phyloP scores from a whole-genome alignment of 23 red algal genomes.

The Rhodosorus marinus region DNA sequence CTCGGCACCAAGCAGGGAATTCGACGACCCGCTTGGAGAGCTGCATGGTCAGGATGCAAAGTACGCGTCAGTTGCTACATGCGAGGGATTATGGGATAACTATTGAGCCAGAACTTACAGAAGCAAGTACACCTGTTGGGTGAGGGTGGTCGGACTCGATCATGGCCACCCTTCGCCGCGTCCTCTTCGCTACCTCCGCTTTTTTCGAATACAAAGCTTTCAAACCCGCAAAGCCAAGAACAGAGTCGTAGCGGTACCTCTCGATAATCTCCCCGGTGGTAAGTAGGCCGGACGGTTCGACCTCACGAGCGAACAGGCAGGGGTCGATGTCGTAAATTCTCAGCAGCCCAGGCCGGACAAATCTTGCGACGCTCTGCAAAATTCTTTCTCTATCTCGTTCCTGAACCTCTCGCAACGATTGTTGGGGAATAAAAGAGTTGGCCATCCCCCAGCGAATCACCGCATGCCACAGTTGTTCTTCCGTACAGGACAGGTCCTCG shows the following conservation, averaged over 20 bases:
- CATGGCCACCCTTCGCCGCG: background rate
- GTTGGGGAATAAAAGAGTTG: background rate
- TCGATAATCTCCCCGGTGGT: background rate
- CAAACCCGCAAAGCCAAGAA: too few relatives aligned
- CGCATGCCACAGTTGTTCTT: background rate
- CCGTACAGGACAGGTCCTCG: background rate
- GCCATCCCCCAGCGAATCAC: background rate
- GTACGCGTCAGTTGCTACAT: too few relatives aligned
- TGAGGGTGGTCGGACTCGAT: background rate
- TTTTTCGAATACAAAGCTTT: background rate
- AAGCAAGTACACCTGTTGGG: background rate
- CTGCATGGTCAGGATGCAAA: too few relatives aligned
- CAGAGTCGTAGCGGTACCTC: background rate
- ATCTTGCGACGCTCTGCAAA: background rate
- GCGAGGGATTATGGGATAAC: too few relatives aligned
- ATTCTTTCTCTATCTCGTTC: background rate
- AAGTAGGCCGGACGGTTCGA: background rate
- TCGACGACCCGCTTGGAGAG: background rate
- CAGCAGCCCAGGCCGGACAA: background rate
- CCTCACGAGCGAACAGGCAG: background rate
- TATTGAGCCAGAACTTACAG: too few relatives aligned
- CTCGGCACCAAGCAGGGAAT: background rate
- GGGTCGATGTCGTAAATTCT: background rate
- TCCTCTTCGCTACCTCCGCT: background rate
- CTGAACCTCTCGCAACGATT: background rate